A percentile compares a stretch with the other conserved stretches of the same genome.
These are phyloP conservation scores for Vickermania spadyakhi DNA, from an alignment of 208 protist species.

Conservation along the genomic window DNA sequence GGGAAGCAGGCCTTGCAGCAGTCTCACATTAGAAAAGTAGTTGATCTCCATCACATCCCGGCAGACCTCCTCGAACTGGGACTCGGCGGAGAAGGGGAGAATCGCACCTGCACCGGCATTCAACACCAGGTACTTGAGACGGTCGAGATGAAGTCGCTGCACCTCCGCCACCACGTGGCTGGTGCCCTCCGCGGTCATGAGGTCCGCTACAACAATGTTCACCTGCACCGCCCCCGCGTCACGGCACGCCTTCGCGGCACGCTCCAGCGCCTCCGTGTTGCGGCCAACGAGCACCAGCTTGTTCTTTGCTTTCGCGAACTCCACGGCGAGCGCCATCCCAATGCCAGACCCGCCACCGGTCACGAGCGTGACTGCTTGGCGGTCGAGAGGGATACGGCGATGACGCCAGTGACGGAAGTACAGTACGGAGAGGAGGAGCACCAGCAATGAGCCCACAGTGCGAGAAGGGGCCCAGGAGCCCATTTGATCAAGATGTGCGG, in stretches of 20 bases:
- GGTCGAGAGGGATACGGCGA: background rate
- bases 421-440: conserved; percentile 11
- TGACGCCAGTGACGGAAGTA: background rate
- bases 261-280: conserved; percentile 25
- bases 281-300: conserved; percentile 69
- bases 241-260: conserved; percentile 24
- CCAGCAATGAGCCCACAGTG: conserved; percentile 17
- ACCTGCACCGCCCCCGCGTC: conserved; percentile 31
- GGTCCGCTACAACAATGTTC: conserved; percentile 53
- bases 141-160: conserved; percentile 10
- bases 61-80: conserved; percentile 40
- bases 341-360: conserved; percentile 68
- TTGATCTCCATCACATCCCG: conserved; percentile 79
- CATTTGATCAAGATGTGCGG: conserved; percentile 8
- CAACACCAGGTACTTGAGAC: conserved; percentile 56
- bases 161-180: conserved; percentile 16
- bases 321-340: conserved; percentile 53
- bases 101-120: conserved; percentile 79
- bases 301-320: conserved; percentile 39
- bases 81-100: conserved; percentile 40
- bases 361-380: conserved; percentile 46
- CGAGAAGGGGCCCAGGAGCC: conserved; percentile 1
- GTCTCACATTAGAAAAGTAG: conserved; percentile 76
- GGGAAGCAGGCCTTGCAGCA: conserved; percentile 62
- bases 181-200: conserved; percentile 32